Conservation (phyloP, 2,329 filamentous ascomycete species). For the Xylaria sp. region DNA sequence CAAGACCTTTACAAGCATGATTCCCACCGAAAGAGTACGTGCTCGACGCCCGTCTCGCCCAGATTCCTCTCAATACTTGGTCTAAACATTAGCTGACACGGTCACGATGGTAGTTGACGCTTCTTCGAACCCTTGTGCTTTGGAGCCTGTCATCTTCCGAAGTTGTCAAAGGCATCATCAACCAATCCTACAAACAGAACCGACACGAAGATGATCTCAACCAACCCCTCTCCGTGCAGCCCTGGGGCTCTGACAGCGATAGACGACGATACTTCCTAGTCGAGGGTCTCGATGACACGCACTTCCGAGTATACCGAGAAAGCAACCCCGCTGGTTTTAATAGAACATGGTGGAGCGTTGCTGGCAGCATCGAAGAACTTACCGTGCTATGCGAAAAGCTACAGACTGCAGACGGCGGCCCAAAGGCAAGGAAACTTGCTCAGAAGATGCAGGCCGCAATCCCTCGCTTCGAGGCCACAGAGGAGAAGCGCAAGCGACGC, state of each 20-base stretch:
- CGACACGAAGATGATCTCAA: conserved; percentile 83
- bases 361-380: conserved; percentile 89
- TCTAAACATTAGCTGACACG: conserved; percentile 35
- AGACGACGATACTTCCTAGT: conserved; percentile 94
- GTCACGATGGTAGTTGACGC: conserved; percentile 69
- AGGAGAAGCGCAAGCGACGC: conserved; percentile 94
- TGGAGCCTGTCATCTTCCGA: conserved; percentile 94
- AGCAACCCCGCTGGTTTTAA: conserved; percentile 82
- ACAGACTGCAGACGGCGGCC: conserved; percentile 78
- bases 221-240: conserved; percentile 87
- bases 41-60: conserved; percentile 17
- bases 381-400: conserved; percentile 79
- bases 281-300: conserved; percentile 92
- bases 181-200: conserved; percentile 86
- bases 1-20: conserved; percentile 84
- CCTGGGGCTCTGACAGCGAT: conserved; percentile 89
- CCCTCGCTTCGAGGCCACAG: conserved; percentile 90
- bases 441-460: conserved; percentile 82
- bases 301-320: conserved; percentile 93
- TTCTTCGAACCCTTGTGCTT: conserved; percentile 83
- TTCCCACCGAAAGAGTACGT: conserved; percentile 80
- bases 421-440: conserved; percentile 80
- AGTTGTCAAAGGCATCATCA: conserved; percentile 80
- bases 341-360: conserved; percentile 90
- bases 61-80: not conserved